phyloP scores from a whole-genome alignment of 768 basidiomycete species.

The Psilocybe cubensis region DNA sequence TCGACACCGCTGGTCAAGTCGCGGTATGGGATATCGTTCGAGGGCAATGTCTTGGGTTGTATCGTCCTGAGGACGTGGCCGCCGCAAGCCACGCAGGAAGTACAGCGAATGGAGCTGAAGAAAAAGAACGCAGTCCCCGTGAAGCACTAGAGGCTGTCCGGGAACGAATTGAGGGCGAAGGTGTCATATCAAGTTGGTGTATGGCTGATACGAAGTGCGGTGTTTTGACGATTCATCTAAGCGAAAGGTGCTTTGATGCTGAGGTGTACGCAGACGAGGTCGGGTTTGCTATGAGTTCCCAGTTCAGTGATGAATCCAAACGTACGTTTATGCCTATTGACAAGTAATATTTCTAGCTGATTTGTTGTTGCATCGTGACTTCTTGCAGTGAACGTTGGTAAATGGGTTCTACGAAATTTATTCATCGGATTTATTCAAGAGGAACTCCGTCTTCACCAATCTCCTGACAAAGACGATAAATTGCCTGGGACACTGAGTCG shows the following conservation, averaged over 20 bases:
- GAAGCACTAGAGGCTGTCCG: constrained; percentile 88
- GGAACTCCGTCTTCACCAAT: constrained; percentile 45
- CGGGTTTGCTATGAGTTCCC: constrained; percentile 62
- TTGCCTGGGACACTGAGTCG: constrained; percentile 25
- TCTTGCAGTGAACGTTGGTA: constrained; percentile 82
- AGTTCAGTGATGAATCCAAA: constrained; percentile 79
- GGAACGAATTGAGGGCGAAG: constrained; percentile 95
- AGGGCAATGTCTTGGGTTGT: constrained; percentile 75
- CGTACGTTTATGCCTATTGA: constrained; percentile 48
- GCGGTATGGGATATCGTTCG: constrained; percentile 93
- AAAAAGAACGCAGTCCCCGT: constrained; percentile 65
- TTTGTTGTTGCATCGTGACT: not conserved
- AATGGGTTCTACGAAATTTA: constrained; percentile 87
- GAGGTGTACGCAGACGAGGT: constrained; percentile 96
- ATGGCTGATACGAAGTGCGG: constrained; percentile 90
- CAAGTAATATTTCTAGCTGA: not conserved
- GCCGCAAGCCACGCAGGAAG: constrained; percentile 56
- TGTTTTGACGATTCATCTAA: constrained; percentile 84
- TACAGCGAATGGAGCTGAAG: constrained; percentile 40
- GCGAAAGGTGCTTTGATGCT: constrained; percentile 89
- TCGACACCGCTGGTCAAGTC: constrained; percentile 87
- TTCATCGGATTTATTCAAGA: constrained; percentile 80
- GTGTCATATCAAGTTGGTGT: constrained; percentile 84
- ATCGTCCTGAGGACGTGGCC: constrained; percentile 65
- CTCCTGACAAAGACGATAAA: constrained; percentile 12